Evolutionary conservation across 1,284 basidiomycete species (phyloP).

Genomic region (Cystobasidiaceae sp.): DNA sequence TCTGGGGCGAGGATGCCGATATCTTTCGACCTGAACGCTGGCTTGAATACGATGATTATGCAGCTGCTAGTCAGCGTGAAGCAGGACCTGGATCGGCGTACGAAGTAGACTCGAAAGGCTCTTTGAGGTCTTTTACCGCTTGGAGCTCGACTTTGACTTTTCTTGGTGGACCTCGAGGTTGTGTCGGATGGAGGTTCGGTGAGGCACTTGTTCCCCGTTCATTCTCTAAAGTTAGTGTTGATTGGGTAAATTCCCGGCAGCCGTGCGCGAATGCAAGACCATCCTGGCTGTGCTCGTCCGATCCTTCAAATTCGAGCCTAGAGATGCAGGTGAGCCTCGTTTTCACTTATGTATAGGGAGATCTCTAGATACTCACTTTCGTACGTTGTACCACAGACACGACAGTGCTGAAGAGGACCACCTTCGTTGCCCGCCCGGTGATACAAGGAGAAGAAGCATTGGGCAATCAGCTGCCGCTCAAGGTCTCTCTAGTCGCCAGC

Average conservation of each 20-base stretch:
- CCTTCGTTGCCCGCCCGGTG: slow-evolving; percentile 3
- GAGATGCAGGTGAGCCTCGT: neutral
- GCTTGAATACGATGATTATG: slow-evolving; percentile 16
- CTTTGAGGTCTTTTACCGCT: slow-evolving; percentile 6
- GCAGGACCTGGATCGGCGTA: neutral
- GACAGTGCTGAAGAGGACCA: neutral
- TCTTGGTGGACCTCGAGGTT: slow-evolving; percentile 19
- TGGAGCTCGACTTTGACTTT: slow-evolving; percentile 15
- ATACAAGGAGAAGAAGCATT: slow-evolving; percentile 10
- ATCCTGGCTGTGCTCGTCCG: slow-evolving; percentile 25
- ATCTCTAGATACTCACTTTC: neutral
- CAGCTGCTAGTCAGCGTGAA: too few relatives aligned
- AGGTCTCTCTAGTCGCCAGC: neutral
- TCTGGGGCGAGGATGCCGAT: slow-evolving; percentile 66
- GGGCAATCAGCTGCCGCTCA: slow-evolving; percentile 4
- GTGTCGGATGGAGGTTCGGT: slow-evolving; percentile 29
- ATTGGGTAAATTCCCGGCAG: too few relatives aligned
- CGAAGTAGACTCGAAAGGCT: neutral
- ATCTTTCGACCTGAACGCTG: slow-evolving; percentile 57
- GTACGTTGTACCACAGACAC: neutral
- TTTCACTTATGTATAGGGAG: neutral
- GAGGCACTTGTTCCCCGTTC: too few relatives aligned
- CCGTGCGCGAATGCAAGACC: slow-evolving; percentile 23
- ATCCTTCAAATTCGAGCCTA: neutral
- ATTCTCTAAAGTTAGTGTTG: too few relatives aligned